These are phyloP conservation scores for Phytophthora sojae DNA, from an alignment of 352 stramenopile genomes.

Conservation along the genomic window DNA sequence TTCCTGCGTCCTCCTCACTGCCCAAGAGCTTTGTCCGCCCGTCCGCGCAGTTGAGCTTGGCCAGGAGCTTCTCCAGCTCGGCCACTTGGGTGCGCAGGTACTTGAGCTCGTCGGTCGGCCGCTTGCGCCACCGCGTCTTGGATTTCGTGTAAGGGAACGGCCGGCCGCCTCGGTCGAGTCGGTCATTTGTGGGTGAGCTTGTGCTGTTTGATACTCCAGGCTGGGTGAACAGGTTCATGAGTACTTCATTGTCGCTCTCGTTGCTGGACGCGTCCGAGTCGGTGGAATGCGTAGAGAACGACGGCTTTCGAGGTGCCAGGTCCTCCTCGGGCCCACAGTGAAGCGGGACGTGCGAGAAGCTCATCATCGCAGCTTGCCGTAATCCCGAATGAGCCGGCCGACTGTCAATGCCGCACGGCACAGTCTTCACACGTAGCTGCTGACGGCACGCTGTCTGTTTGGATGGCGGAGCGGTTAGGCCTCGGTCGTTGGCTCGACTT, in stretches of 20 bases:
- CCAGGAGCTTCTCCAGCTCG: slow-evolving; percentile 20
- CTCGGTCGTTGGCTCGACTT: neutral
- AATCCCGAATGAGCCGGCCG: neutral
- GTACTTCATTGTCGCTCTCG: neutral
- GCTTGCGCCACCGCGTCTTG: slow-evolving; percentile 24
- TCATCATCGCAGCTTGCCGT: neutral
- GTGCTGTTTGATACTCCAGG: neutral
- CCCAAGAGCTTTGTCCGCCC: neutral
- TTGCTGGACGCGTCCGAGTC: neutral
- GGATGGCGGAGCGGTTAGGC: neutral
- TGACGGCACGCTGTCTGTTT: neutral
- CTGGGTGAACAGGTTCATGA: neutral
- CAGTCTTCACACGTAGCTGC: neutral
- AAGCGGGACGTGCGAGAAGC: neutral
- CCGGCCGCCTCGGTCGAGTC: neutral
- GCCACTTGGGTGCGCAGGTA: slow-evolving; percentile 25
- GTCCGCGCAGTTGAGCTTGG: slow-evolving; percentile 8
- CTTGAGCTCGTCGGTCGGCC: slow-evolving; percentile 35
- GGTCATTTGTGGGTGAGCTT: neutral
- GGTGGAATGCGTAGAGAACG: neutral
- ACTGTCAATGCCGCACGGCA: neutral
- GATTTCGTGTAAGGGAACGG: slow-evolving; percentile 12
- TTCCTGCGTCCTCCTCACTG: neutral
- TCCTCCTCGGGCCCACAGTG: neutral
- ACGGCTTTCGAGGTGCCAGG: neutral